Base-by-base conservation (phyloP, 2,329 filamentous ascomycete genomes). In the Calonectria pauciramosa region DNA sequence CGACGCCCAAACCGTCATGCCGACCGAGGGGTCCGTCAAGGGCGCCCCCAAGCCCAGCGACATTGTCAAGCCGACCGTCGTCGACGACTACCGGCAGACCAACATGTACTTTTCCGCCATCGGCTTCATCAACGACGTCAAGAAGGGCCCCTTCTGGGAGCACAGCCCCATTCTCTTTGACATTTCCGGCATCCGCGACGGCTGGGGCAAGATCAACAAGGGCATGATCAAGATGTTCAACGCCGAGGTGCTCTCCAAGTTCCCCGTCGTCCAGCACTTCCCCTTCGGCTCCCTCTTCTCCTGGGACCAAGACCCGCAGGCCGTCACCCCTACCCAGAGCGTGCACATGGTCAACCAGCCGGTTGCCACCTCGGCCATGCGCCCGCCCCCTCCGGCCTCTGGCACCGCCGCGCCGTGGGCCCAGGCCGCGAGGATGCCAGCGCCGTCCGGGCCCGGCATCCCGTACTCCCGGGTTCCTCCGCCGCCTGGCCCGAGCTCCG, bases 181-280 rank as follows among this genome's bases (percentile, higher is more conserved):
- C 84, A 95, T 99, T 52, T 98, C 95, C 0, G 97, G 97, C 14
- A 94, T 99, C 77, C 92, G 92, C 78, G 93, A 94, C 71, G 95
- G 97, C n/a, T 99, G 97, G 97, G 97, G 94, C 44, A 99, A 99
- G 88, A 98, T 99, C 82, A 99, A 99, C 86, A 96, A 96, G 93
- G 97, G 97, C 67, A 99, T 99, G 97, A 92, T 99, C 81, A 99
- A 99, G 86, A 99, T 99, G 97, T 99, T 96, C 87, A 96, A 97
- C 79, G 97, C 95, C 23, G 97, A 99, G 87, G 97, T 99, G 4
- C 89, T 99, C 18, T 95, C 94, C 49, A 99, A 99, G 85, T 98
- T 98, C 82, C 97, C 97, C 3, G 97, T 99, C 3, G 95, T 99
- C n/a, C 97, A 99, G 85, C 97, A 99, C 85, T 99, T 97, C 79